Conservation (phyloP, 1,139 yeast species). For the Kodamaea ohmeri region DNA sequence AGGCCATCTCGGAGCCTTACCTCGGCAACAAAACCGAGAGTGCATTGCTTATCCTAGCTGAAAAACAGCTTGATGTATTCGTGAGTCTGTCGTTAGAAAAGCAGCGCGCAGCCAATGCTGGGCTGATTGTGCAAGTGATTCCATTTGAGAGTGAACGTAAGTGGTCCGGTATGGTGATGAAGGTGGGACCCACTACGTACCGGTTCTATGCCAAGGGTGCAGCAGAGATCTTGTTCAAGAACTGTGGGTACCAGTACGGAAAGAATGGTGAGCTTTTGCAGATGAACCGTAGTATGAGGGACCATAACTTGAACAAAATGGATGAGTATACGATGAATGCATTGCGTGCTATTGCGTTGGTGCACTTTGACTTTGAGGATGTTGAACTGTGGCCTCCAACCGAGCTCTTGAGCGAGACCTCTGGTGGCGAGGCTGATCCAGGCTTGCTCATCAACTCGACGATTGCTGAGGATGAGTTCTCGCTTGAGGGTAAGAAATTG, state of each 20-base stretch:
- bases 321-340: constrained; percentile 71
- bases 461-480: constrained; percentile 25
- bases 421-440: constrained; percentile 46
- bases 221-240: constrained; percentile 75
- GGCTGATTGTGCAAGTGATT: constrained; percentile 60
- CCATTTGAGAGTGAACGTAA: constrained; percentile 93
- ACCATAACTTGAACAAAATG: constrained; percentile 45
- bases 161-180: constrained; percentile 82
- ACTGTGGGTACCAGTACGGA: constrained; percentile 46
- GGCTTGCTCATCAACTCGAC: constrained; percentile 36
- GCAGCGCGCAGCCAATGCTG: constrained; percentile 34
- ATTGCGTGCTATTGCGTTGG: constrained; percentile 80
- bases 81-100: constrained; percentile 37
- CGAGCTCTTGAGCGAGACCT: constrained; percentile 28
- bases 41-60: constrained; percentile 73
- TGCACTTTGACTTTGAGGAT: constrained; percentile 64
- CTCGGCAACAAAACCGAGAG: constrained; percentile 95
- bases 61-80: constrained; percentile 49
- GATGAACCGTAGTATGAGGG: constrained; percentile 33
- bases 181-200: constrained; percentile 41
- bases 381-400: constrained; percentile 64
- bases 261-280: constrained; percentile 28
- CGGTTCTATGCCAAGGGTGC: constrained; percentile 88
- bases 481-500: constrained; percentile 25
- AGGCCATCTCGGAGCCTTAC: constrained; percentile 51